Evolutionary conservation across 106 monocot genomes (phyloP).

Genomic region (Vanilla planifolia): DNA sequence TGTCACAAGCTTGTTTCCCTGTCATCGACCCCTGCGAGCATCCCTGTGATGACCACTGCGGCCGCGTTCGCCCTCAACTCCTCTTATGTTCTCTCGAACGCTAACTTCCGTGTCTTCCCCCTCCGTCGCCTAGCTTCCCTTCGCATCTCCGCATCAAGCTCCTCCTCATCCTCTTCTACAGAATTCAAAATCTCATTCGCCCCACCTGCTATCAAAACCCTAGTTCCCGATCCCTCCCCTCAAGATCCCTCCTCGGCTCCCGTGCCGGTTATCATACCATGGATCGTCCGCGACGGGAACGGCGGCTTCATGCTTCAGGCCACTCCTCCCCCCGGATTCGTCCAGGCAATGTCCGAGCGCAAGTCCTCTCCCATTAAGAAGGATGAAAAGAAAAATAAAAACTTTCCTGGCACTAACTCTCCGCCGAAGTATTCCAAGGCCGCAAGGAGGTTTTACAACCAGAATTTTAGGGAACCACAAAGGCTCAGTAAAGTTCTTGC

Average conservation of each 20-base stretch:
- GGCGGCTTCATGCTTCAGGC: conserved; percentile 47
- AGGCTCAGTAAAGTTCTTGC: conserved; percentile 84
- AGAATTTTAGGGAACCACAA: conserved; percentile 70
- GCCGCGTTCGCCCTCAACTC: conserved; percentile 10
- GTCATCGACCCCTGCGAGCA: no score
- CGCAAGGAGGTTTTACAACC: conserved; percentile 91
- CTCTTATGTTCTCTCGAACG: conserved; percentile 8
- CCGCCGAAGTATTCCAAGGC: conserved; percentile 83
- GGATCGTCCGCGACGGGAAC: conserved; percentile 61
- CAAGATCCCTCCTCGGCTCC: conserved; percentile 12
- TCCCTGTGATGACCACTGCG: conserved; percentile 11
- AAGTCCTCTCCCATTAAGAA: conserved; percentile 28
- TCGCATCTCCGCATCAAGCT: conserved; percentile 9
- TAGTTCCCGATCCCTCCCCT: conserved; percentile 15
- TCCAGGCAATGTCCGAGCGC: conserved; percentile 52
- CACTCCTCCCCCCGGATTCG: conserved; percentile 54
- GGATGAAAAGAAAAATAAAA: conserved; percentile 21
- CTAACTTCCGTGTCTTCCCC: conserved; percentile 5
- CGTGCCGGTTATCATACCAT: conserved; percentile 51
- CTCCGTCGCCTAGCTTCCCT: conserved; percentile 18
- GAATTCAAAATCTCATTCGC: conserved; percentile 71
- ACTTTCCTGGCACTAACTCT: conserved; percentile 4
- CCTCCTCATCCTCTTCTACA: conserved; percentile 23
- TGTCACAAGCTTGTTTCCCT: no score
- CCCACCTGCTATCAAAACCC: conserved; percentile 23